Percentiles rank a stretch among this genome's conserved stretches.
Conservation (phyloP, 768 basidiomycete genomes). For the Xanthoconium stramineum region DNA sequence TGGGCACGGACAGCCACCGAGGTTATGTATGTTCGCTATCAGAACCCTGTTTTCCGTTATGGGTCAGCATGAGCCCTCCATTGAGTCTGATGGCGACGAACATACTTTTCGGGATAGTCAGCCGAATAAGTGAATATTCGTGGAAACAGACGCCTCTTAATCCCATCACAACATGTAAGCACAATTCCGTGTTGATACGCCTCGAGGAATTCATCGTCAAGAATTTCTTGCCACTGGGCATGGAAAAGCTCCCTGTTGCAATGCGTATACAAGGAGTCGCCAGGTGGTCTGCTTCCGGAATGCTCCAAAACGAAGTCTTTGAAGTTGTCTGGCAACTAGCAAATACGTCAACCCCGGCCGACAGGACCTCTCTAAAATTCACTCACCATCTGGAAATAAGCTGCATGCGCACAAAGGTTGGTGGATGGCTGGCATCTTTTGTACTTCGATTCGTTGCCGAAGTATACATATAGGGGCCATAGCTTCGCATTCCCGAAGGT, state of each 20-base stretch:
- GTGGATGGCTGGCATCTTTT: background rate
- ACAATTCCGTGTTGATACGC: background rate
- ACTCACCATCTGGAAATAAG: background rate
- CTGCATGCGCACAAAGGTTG: background rate
- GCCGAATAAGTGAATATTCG: background rate
- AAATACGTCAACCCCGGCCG: background rate
- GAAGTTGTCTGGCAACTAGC: background rate
- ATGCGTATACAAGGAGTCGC: background rate
- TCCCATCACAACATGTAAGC: background rate
- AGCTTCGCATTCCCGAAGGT: background rate
- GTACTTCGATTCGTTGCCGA: background rate
- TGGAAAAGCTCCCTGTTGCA: background rate
- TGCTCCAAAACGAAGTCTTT: background rate
- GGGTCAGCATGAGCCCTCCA: too few relatives aligned
- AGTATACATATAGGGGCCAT: too few relatives aligned
- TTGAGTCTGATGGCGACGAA: background rate
- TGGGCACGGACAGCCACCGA: background rate
- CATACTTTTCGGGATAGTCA: too few relatives aligned
- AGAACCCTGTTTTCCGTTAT: background rate
- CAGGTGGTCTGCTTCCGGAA: background rate
- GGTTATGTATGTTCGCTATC: background rate
- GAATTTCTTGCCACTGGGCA: background rate
- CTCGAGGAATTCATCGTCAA: background rate
- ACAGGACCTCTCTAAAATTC: background rate
- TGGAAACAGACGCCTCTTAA: background rate